Evolutionary conservation across 345 rosid genomes (phyloP), one percentile per base, ranked within the genome.

Genomic region (Lumnitzera littorea): DNA sequence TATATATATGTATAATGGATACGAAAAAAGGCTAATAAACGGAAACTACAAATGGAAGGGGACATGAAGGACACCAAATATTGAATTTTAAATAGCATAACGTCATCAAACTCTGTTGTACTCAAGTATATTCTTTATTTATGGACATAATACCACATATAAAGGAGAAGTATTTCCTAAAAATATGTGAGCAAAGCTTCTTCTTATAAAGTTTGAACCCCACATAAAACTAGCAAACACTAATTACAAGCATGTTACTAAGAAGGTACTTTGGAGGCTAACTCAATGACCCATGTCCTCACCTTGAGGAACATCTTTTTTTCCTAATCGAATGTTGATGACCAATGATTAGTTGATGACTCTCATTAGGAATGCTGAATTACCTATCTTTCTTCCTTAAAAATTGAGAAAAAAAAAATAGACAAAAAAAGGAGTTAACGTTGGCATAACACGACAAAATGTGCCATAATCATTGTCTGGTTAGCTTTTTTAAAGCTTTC

Each of bases 391-490:
- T 12, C 24, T 46, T 13, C 51, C 50, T 46, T 16, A 46, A 14
- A 46, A 46, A 58, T 11, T 16, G 36, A 48, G n/a, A 63, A 23
- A 63, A 12, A 4, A 15, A 48, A 13, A 46, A 43, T 12, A 17
- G 12, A 20, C 1, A 20, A 20, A 20, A 58, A 55, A 46, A 4
- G 52, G 9, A 50, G 47, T 62, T 53, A 74, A 69, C 72, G 71
- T 65, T 68, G 61, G 67, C 52, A 36, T 63, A 53, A 68, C 77
- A 70, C 20, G 20, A 20, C 20, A 69, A 54, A 48, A 73, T 73
- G 83, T 54, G 83, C 56, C 50, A 75, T 66, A 60, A 82, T 82
- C 77, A 80, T 76, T 71, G 57, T 76, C 56, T 65, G 76, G 70
- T 55, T 60, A 20, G 63, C 82, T 74, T 76, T 78, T 20, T 48